Evolutionary conservation across 495 filamentous ascomycete species (phyloP).

Genomic region (Amorphotheca resinae): DNA sequence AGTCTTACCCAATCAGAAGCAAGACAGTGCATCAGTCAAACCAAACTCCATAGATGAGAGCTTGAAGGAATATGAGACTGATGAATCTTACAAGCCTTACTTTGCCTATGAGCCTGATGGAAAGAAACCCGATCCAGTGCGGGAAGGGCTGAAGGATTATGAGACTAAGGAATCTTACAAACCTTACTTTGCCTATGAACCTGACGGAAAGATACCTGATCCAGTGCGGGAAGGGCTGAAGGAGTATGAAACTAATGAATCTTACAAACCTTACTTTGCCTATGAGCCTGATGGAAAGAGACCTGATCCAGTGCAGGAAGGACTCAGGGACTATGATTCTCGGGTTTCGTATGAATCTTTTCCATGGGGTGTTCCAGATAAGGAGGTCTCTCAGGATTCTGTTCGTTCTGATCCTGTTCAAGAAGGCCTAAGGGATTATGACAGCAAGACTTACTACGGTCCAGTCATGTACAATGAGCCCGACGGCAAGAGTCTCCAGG

Average conservation of each 20-base stretch:
- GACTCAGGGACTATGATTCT: conserved; percentile 11
- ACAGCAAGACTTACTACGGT: conserved; percentile 1
- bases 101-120: conserved; percentile 27
- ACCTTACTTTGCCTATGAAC: conserved; percentile 5
- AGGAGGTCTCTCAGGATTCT: background rate
- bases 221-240: conserved; percentile 14
- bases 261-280: background rate
- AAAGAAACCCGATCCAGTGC: conserved; percentile 4
- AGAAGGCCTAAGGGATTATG: conserved; percentile 12
- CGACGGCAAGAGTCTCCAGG: conserved; percentile 1
- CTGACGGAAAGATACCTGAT: conserved; percentile 5
- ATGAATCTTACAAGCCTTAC: conserved; percentile 11
- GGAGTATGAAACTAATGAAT: conserved; percentile 7
- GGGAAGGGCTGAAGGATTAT: conserved; percentile 15
- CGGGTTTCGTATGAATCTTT: conserved; percentile 1
- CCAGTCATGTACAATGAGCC: conserved; percentile 6
- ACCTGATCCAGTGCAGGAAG: conserved; percentile 6
- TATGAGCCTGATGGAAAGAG: conserved; percentile 20
- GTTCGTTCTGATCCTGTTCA: background rate
- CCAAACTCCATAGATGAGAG: background rate
- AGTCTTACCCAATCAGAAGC: background rate
- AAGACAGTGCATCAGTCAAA: background rate
- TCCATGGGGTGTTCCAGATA: conserved; percentile 6
- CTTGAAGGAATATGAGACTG: conserved; percentile 5
- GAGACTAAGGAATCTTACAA: conserved; percentile 1